Evolutionary conservation across 345 rosid species (phyloP), one percentile per base, ranked within the genome.

Genomic region (Syzygium jambos): DNA sequence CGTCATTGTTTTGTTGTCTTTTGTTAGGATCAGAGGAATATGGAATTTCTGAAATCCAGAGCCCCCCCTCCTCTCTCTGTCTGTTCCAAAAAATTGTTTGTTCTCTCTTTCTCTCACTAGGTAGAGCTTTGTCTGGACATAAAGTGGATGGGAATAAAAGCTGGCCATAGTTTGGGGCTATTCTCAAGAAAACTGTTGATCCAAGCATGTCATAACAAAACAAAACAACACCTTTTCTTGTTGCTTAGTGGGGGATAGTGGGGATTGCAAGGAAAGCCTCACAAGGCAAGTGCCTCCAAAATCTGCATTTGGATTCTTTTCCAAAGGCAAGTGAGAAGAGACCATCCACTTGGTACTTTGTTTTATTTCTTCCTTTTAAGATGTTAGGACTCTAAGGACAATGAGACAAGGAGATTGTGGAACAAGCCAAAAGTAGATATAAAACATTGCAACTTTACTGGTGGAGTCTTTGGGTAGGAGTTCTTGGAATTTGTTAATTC

Each of bases 31-130:
- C 92, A 88, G 89, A 90, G 89, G 94, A 92, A 94, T 90, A 92
- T 89, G 92, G 97, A 95, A 94, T 95, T 94, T 94, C 94, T 93
- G 94, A 89, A 88, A 89, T 85, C 53, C 93, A 92, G 88, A 85
- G 90, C 87, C 84, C 86, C 54, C 85, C 86, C 90, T 89, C 88
- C 87, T 29, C 63, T 34, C 41, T 51, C 25, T n/a, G 27, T 34
- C 49, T 52, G 82, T 73, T 87, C 87, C 30, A 55, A 43, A 38
- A 85, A 38, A 56, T 57, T 38, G 51, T 21, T 57, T 55, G 17
- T 55, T 14, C 43, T 51, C 82, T 84, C 63, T 6, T 9, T 86
- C 84, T 29, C 73, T 53, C 56, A 83, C 80, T 63, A 73, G 52
- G 38, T 68, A 63, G 56, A 29, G 63, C 43, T 86, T 91, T 89